Evolutionary conservation across 805 yeast species (phyloP).

Genomic region (Ogataea paraovalis): DNA sequence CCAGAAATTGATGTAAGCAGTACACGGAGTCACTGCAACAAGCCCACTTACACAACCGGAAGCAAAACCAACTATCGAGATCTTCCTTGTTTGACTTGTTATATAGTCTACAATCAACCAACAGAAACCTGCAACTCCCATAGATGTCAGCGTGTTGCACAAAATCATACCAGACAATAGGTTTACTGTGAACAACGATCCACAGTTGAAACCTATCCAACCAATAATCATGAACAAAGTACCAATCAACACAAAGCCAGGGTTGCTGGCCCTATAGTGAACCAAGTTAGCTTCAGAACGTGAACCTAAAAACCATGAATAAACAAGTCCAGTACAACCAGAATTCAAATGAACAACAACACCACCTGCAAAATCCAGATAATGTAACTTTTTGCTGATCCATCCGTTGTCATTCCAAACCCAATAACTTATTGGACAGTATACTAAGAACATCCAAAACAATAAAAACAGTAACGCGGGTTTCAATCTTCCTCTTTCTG

Average conservation of each 20-base stretch:
- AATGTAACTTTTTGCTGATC: slow-evolving; percentile 75
- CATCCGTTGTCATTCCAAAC: slow-evolving; percentile 88
- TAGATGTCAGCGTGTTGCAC: slow-evolving; percentile 77
- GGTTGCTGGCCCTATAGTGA: slow-evolving; percentile 84
- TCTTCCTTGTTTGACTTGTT: slow-evolving; percentile 49
- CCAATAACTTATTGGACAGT: slow-evolving; percentile 89
- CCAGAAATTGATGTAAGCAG: slow-evolving; percentile 82
- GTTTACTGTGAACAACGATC: slow-evolving; percentile 73
- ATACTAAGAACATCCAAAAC: slow-evolving; percentile 82
- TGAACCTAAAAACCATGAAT: slow-evolving; percentile 67
- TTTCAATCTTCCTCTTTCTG: slow-evolving; percentile 80
- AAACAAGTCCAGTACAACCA: slow-evolving; percentile 84
- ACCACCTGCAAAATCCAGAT: slow-evolving; percentile 90
- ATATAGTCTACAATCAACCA: slow-evolving; percentile 85
- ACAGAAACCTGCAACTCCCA: slow-evolving; percentile 75
- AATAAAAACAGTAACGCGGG: slow-evolving; percentile 77
- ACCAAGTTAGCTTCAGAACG: slow-evolving; percentile 60
- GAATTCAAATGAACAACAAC: slow-evolving; percentile 87
- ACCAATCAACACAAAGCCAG: slow-evolving; percentile 80
- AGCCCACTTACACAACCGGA: slow-evolving; percentile 90
- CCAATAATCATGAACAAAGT: slow-evolving; percentile 79
- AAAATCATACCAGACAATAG: slow-evolving; percentile 74
- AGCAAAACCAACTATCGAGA: slow-evolving; percentile 89
- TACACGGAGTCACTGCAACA: slow-evolving; percentile 92
- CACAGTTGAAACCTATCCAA: slow-evolving; percentile 91